Evolutionary conservation across 805 yeast species (phyloP).

Genomic region (Gaillardinia entomophila): DNA sequence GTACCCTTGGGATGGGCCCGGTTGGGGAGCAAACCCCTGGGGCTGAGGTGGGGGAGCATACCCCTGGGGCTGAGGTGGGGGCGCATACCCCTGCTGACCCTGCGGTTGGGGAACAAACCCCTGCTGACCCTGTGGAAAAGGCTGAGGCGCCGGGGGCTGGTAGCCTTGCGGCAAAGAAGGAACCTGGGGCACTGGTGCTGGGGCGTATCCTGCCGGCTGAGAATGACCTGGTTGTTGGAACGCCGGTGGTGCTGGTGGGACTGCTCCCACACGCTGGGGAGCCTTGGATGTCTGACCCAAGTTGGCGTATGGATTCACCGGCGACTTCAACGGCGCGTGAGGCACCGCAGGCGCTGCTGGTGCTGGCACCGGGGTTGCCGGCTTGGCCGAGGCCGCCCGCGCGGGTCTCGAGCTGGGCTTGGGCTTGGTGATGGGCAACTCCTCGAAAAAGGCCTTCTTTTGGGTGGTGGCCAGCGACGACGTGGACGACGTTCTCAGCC

Average conservation of each 20-base stretch:
- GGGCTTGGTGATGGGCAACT: slow-evolving; percentile 42
- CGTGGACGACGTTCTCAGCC: slow-evolving; percentile 2
- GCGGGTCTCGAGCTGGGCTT: slow-evolving; percentile 19
- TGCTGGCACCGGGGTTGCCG: slow-evolving; percentile 1
- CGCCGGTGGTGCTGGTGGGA: too few relatives aligned
- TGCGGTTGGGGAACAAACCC: too few relatives aligned
- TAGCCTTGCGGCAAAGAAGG: too few relatives aligned
- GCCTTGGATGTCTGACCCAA: slow-evolving; percentile 10
- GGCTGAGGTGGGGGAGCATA: slow-evolving; percentile 2
- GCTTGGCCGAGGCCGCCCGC: slow-evolving; percentile 22
- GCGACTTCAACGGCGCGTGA: slow-evolving; percentile 5
- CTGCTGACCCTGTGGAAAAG: too few relatives aligned
- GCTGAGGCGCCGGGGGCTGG: too few relatives aligned
- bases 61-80: slow-evolving; percentile 1
- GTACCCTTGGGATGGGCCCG: slow-evolving; percentile 1
- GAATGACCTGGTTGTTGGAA: too few relatives aligned
- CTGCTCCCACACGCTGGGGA: too few relatives aligned
- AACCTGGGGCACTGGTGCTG: slow-evolving; percentile 5
- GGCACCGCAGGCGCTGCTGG: not conserved
- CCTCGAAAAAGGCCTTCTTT: slow-evolving; percentile 51
- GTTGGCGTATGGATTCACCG: slow-evolving; percentile 26
- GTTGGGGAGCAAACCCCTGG: not conserved
- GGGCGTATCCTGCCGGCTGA: slow-evolving; percentile 3
- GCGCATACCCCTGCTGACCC: not conserved
- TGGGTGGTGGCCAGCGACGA: slow-evolving; percentile 3